Evolutionary conservation across 768 basidiomycete species (phyloP), one percentile per base, ranked within the genome.

Genomic region (Suillus clintonianus): DNA sequence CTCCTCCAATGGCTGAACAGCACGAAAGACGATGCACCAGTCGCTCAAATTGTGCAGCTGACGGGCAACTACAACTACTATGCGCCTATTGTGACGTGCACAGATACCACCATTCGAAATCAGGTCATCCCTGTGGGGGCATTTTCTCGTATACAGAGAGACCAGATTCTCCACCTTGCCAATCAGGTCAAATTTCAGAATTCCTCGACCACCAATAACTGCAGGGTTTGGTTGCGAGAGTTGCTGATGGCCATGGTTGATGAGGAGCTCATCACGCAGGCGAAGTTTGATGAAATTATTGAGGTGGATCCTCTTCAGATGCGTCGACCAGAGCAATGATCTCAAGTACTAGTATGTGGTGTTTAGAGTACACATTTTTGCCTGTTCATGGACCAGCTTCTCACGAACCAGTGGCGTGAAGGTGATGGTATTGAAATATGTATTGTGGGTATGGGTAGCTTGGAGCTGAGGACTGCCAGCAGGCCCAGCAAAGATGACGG

Each of bases 181-280:
- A 47, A 60, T 51, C 43, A 36, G 5, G 36, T 66, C 43, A n/a
- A 62, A 54, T 70, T 63, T 51, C 60, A 65, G 27, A 65, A 59
- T 37, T 50, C 13, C 14, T 68, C 67, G 24, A 36, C 22, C 37
- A 57, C 64, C 50, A 70, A 70, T 56, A 66, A 58, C 37, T 66
- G 69, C 50, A 61, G 56, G 37, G 62, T 62, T 17, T 70, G 67
- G 62, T 64, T 61, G 59, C 60, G 60, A 32, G 62, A 68, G 11
- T 43, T 70, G n/a, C 59, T 68, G n/a, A 42, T 57, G 63, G 66
- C 22, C 22, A 69, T 64, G 69, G 65, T 67, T 19, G 42, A 62
- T 42, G 60, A n/a, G 32, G 54, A 62, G 24, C 50, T 70, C 43
- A 55, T 70, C 13, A 60, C 68, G 36, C 32, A 66, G 43, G 64